Percentiles rank a stretch among this genome's conserved stretches.
Conservation (phyloP, 495 filamentous ascomycete genomes). For the Terfezia boudieri region DNA sequence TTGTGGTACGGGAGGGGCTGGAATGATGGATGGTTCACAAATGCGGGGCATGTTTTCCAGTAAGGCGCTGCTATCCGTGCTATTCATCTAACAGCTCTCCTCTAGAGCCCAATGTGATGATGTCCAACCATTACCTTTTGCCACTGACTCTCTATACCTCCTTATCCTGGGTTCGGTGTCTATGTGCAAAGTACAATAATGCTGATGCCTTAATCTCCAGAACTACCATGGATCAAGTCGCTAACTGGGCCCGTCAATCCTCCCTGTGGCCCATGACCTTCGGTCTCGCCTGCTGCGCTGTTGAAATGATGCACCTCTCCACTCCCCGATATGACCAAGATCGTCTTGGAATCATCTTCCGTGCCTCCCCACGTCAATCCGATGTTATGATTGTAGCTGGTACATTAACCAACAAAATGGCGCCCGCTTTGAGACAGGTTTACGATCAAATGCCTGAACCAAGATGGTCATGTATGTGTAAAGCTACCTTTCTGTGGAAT, state of each 20-base stretch:
- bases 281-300: constrained; percentile 85
- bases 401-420: constrained; percentile 96
- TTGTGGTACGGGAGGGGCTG: too few species aligned
- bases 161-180: neutral
- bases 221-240: constrained; percentile 72
- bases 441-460: constrained; percentile 98
- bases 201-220: constrained; percentile 21
- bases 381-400: constrained; percentile 98
- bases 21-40: too few species aligned
- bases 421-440: constrained; percentile 75
- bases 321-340: constrained; percentile 93
- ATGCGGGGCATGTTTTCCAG: too few species aligned
- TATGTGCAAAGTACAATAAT: too few species aligned
- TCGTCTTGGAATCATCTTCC: constrained; percentile 89
- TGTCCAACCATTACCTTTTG: neutral
- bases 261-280: constrained; percentile 98
- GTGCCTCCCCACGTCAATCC: constrained; percentile 77
- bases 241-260: constrained; percentile 90
- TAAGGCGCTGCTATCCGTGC: neutral
- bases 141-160: neutral
- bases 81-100: neutral
- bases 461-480: constrained; percentile 35
- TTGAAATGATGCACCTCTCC: constrained; percentile 98
- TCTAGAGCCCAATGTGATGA: neutral
- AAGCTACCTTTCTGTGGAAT: too few species aligned